phyloP scores from a whole-genome alignment of 495 filamentous ascomycete species.

The Tricharina praecox region DNA sequence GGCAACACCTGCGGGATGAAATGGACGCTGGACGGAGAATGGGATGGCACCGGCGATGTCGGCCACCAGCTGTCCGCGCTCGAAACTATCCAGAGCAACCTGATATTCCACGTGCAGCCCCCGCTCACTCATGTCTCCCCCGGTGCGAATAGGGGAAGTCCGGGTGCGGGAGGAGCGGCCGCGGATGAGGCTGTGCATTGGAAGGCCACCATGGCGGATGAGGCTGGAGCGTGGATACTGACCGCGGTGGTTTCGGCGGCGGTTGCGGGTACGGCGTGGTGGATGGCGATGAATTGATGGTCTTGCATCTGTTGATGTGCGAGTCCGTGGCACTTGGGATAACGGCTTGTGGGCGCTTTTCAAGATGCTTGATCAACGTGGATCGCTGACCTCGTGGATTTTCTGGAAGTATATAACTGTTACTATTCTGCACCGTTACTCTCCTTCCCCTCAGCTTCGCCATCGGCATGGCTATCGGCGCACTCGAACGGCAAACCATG shows the following conservation, averaged over 20 bases:
- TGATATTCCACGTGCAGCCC: conserved; percentile 28
- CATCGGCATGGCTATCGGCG: too few relatives aligned
- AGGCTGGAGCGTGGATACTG: not conserved
- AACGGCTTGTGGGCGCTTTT: too few relatives aligned
- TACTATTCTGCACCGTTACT: too few relatives aligned
- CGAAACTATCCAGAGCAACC: conserved; percentile 46
- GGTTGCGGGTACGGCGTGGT: not conserved
- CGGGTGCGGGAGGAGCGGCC: conserved; percentile 36
- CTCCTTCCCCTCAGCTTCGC: too few relatives aligned
- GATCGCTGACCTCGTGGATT: too few relatives aligned
- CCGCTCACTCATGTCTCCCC: conserved; percentile 45
- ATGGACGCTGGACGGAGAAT: conserved; percentile 43
- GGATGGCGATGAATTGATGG: not conserved
- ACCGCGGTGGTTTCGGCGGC: not conserved
- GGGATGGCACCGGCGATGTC: conserved; percentile 44
- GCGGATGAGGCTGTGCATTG: not conserved
- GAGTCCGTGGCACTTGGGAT: too few relatives aligned
- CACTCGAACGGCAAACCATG: too few relatives aligned
- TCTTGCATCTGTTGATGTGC: too few relatives aligned
- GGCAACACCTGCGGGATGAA: conserved; percentile 50
- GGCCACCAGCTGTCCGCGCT: conserved; percentile 59
- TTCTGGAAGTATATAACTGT: too few relatives aligned
- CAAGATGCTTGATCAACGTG: too few relatives aligned
- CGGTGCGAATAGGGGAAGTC: conserved; percentile 58
- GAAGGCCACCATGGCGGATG: not conserved